Evolutionary conservation across 2,329 filamentous ascomycete species (phyloP), one percentile per base, ranked within the genome.

Genomic region (Aspergillus alliaceus): DNA sequence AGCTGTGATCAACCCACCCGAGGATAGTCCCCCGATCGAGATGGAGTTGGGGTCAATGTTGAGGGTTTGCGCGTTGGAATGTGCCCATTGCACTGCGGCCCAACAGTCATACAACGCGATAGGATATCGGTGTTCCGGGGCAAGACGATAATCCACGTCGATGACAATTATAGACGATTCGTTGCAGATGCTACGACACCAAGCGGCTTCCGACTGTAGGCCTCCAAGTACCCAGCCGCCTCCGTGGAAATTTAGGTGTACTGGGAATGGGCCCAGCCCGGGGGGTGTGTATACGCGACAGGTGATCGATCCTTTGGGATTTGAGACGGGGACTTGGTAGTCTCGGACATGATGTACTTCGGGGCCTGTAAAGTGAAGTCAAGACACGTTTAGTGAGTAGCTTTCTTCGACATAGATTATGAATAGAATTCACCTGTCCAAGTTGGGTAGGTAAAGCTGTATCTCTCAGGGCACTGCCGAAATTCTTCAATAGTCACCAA

Each of bases 381-480:
- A 12, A 18, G 24, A 22, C 6, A 14, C 32, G 18, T 51, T 9
- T 9, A 5, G 5, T 20, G 22, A 18, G 7, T 22, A 4, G 8
- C n/a, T 14, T 9, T 14, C 24, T n/a, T 24, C 4, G 18, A 20
- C 18, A 22, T 40, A 22, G 20, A 24, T 20, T 15, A 12, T 39
- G 4, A 9, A 5, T 9, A n/a, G 20, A 24, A 44, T 61, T 39
- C 52, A 62, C 62, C 62, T 20, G 56, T 34, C 56, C 55, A 69
- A 24, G 65, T 71, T 12, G 68, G 65, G 49, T 72, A 69, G 1
- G 64, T 67, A 40, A 72, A 72, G 47, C 65, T 70, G 58, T 72
- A 69, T 32, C 62, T 66, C 32, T 55, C 57, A 1, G 69, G 67
- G 9, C 59, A 60, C 27, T 60, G 32, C 14, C 66, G 63, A 47